phyloP scores from a whole-genome alignment of 352 stramenopile genomes.

The Globisporangium solare region DNA sequence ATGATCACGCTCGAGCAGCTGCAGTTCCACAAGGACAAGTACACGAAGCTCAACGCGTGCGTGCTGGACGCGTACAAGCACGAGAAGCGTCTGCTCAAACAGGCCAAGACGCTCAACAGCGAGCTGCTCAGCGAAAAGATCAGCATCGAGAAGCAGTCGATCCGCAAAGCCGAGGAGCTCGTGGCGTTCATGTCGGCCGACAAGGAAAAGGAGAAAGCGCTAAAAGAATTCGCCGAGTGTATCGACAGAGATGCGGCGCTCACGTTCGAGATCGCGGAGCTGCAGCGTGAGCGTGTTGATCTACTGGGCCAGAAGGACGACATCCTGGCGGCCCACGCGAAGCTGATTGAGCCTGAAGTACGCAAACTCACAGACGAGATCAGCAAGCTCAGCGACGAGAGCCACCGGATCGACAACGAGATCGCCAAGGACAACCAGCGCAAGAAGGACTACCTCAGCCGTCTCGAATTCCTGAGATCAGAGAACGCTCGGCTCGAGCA shows the following conservation, averaged over 20 bases:
- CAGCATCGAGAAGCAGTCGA: constrained; percentile 81
- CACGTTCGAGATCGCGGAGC: constrained; percentile 84
- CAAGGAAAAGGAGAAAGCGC: constrained; percentile 71
- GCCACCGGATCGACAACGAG: constrained; percentile 59
- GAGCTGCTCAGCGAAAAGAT: constrained; percentile 86
- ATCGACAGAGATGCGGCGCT: constrained; percentile 79
- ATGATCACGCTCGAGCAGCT: constrained; percentile 77
- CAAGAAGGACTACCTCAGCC: constrained; percentile 54
- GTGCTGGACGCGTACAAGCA: constrained; percentile 79
- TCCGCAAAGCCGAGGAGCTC: constrained; percentile 79
- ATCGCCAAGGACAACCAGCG: constrained; percentile 63
- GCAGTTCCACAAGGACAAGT: constrained; percentile 81
- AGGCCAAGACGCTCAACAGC: constrained; percentile 80
- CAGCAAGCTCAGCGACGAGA: constrained; percentile 58
- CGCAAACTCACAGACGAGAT: constrained; percentile 68
- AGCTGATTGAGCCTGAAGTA: constrained; percentile 84
- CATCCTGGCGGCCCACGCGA: constrained; percentile 69
- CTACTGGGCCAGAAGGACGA: constrained; percentile 66
- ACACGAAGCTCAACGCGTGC: constrained; percentile 58
- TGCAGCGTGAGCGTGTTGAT: constrained; percentile 79
- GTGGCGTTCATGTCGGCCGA: constrained; percentile 67
- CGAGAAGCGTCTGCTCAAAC: constrained; percentile 74
- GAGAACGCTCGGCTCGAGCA: constrained; percentile 65
- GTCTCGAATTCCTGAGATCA: constrained; percentile 51
- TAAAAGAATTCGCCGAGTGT: constrained; percentile 74